Conservation (phyloP, 108 stramenopile genomes). For the Cyclotella kingstonii region DNA sequence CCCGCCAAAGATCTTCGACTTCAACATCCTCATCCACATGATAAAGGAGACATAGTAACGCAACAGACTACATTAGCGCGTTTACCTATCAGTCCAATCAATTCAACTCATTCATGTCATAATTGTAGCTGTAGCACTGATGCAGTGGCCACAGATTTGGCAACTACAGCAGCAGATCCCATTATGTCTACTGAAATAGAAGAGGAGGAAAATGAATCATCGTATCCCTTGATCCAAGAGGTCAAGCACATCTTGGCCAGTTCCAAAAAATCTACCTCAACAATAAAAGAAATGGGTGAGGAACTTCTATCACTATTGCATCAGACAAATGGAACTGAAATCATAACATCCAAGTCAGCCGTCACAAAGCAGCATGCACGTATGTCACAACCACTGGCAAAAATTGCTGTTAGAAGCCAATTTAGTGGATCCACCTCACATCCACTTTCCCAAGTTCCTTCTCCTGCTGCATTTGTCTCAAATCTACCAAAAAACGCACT, state of each 20-base stretch:
- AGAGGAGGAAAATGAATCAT: not conserved
- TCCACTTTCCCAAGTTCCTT: constrained; percentile 3
- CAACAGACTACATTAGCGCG: not conserved
- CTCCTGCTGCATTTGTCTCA: constrained; percentile 18
- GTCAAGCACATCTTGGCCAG: not conserved
- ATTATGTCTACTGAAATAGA: not conserved
- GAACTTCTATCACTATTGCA: too few species aligned
- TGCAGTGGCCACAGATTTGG: not conserved
- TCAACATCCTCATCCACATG: too few species aligned
- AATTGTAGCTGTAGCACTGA: not conserved
- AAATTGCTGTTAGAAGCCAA: too few species aligned
- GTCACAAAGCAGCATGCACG: too few species aligned
- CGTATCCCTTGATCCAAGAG: not conserved
- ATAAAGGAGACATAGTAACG: too few species aligned
- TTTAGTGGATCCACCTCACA: too few species aligned
- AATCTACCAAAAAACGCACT: constrained; percentile 21
- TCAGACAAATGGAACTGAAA: too few species aligned
- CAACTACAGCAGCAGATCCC: not conserved
- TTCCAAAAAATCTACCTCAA: too few species aligned
- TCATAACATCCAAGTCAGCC: too few species aligned
- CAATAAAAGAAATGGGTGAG: too few species aligned
- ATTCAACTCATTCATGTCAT: not conserved
- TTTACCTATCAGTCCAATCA: not conserved
- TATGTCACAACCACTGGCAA: too few species aligned
- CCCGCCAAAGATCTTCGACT: too few species aligned